These are phyloP conservation scores for Artemisia argyi DNA, from an alignment of 129 eudicot species.

Conservation along the genomic window DNA sequence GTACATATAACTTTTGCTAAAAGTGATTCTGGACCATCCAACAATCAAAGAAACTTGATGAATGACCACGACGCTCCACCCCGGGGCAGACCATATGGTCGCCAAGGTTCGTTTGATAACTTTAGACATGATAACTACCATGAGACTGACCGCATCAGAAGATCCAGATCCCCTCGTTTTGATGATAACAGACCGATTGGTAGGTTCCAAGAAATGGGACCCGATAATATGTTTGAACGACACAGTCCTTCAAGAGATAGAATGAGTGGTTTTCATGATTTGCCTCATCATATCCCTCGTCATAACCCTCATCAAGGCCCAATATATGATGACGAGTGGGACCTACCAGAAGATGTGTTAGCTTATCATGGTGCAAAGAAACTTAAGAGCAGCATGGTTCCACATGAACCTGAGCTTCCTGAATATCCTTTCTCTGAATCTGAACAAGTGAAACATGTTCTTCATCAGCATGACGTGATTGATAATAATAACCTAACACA, in stretches of 20 bases:
- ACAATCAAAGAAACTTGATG: conserved; percentile 45
- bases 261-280: conserved; percentile 46
- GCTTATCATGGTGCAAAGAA: conserved; percentile 68
- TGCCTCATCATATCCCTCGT: conserved; percentile 39
- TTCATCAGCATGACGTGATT: conserved; percentile 35
- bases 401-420: conserved; percentile 72
- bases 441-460: conserved; percentile 51
- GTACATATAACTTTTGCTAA: conserved; percentile 79
- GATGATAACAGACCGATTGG: conserved; percentile 33
- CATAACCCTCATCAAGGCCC: conserved; percentile 41
- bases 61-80: conserved; percentile 75
- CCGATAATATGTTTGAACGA: conserved; percentile 47
- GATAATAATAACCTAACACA: conserved; percentile 43
- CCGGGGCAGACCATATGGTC: conserved; percentile 43
- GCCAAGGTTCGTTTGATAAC: conserved; percentile 48
- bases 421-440: conserved; percentile 71
- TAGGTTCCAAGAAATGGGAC: conserved; percentile 44
- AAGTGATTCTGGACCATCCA: conserved; percentile 53
- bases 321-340: conserved; percentile 72
- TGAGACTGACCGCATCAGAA: conserved; percentile 42
- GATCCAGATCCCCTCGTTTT: conserved; percentile 58
- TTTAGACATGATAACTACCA: conserved; percentile 48
- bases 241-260: conserved; percentile 61
- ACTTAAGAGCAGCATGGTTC: conserved; percentile 44
- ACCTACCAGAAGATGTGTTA: conserved; percentile 73